A percentile compares a stretch with the other conserved stretches of the same genome.
phyloP scores from a whole-genome alignment of 2,329 filamentous ascomycete genomes.

The Teratosphaeria viscida region DNA sequence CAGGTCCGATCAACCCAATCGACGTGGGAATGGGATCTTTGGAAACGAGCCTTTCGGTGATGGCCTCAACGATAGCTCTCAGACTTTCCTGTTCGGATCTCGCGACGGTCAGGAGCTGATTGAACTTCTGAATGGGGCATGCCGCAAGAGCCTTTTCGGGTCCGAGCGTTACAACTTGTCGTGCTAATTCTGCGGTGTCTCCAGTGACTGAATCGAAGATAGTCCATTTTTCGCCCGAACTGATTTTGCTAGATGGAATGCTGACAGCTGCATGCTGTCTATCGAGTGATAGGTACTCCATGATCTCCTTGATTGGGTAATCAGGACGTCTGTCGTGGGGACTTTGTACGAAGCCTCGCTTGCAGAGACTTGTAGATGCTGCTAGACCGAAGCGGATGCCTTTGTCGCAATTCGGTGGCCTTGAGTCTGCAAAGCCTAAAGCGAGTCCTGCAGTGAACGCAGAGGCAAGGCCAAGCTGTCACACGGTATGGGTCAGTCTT shows the following conservation, averaged over 20 bases:
- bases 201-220: conserved; percentile 24
- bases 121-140: conserved; percentile 20
- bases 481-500: conserved; percentile 2
- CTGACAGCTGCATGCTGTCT: conserved; percentile 17
- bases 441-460: conserved; percentile 25
- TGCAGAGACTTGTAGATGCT: conserved; percentile 9
- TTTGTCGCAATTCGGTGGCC: conserved; percentile 18
- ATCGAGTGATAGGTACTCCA: conserved; percentile 14
- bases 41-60: conserved; percentile 19
- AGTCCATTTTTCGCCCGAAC: conserved; percentile 25
- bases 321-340: conserved; percentile 15
- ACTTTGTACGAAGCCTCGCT: conserved; percentile 17
- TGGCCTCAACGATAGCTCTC: conserved; percentile 19
- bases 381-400: conserved; percentile 22
- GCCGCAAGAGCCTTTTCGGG: conserved; percentile 20
- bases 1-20: conserved; percentile 20
- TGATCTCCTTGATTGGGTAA: conserved; percentile 18
- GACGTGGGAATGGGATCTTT: conserved; percentile 17
- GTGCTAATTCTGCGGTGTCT: conserved; percentile 23
- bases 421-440: conserved; percentile 22
- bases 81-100: conserved; percentile 23
- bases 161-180: conserved; percentile 22
- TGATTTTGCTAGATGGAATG: conserved; percentile 23
- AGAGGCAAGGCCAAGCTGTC: conserved; percentile 19
- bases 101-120: conserved; percentile 19